These are phyloP conservation scores for Fomitopsis pulvina DNA, from an alignment of 768 basidiomycete genomes.

Conservation along the genomic window DNA sequence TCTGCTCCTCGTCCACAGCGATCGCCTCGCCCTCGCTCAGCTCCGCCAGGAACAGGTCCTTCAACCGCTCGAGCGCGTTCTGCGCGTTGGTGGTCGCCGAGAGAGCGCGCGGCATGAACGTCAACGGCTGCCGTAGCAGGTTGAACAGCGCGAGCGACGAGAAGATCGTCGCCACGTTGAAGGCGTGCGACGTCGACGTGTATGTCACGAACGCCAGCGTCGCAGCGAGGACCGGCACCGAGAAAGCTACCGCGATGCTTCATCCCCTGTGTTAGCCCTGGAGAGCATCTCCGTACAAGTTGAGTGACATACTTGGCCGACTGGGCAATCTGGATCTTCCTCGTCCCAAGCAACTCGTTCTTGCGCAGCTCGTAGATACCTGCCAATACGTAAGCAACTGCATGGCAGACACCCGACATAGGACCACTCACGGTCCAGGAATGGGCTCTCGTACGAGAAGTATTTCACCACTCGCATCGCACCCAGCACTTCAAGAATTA, in stretches of 20 bases:
- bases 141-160: slow-evolving; percentile 57
- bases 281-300: background rate
- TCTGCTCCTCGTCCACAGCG: slow-evolving; percentile 36
- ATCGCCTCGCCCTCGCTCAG: slow-evolving; percentile 37
- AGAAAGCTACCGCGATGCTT: slow-evolving; percentile 48
- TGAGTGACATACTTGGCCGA: slow-evolving; percentile 47
- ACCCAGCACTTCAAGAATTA: slow-evolving; percentile 58
- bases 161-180: slow-evolving; percentile 66
- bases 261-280: slow-evolving; percentile 11
- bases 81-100: slow-evolving; percentile 59
- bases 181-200: slow-evolving; percentile 42
- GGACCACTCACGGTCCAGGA: slow-evolving; percentile 45
- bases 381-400: slow-evolving; percentile 16
- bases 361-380: slow-evolving; percentile 48
- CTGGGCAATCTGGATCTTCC: slow-evolving; percentile 51
- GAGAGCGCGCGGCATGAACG: slow-evolving; percentile 57
- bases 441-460: slow-evolving; percentile 68
- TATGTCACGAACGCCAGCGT: slow-evolving; percentile 65
- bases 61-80: slow-evolving; percentile 47
- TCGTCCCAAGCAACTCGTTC: slow-evolving; percentile 49
- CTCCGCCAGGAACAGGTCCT: slow-evolving; percentile 50
- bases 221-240: slow-evolving; percentile 57
- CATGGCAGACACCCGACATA: background rate
- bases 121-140: slow-evolving; percentile 60
- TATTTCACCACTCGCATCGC: slow-evolving; percentile 73